Percentiles rank a stretch among this genome's conserved stretches.
Conservation (phyloP, 2,329 filamentous ascomycete species). For the Phyllosticta ampelicida region DNA sequence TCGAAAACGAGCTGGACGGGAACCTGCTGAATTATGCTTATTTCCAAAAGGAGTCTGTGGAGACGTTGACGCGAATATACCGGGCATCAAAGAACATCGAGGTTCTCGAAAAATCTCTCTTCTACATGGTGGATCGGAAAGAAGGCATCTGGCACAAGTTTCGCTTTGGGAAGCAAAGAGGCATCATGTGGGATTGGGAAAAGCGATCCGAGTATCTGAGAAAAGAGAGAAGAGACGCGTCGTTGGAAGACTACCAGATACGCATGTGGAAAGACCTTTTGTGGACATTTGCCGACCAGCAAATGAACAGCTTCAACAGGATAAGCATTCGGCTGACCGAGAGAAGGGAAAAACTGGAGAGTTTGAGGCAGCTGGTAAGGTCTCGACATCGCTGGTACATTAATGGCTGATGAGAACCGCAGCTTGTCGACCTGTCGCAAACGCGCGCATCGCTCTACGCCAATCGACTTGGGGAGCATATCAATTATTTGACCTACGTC, state of each 20-base stretch:
- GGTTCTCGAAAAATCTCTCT: not conserved
- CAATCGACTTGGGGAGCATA: slow-evolving; percentile 1
- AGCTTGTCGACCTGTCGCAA: slow-evolving; percentile 2
- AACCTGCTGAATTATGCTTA: not conserved
- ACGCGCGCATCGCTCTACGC: slow-evolving; percentile 4
- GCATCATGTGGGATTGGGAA: not conserved
- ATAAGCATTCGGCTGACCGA: not conserved
- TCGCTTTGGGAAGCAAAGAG: not conserved
- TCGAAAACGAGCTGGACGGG: not conserved
- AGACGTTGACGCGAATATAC: not conserved
- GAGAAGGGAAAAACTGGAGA: not conserved
- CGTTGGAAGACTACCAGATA: not conserved
- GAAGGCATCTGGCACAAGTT: not conserved
- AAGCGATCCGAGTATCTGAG: not conserved
- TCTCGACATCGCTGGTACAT: not conserved
- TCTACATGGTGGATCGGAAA: not conserved
- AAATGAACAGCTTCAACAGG: not conserved
- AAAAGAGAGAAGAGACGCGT: not conserved
- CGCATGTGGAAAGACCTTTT: not conserved
- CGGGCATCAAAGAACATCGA: not conserved
- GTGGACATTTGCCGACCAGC: not conserved
- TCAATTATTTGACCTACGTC: slow-evolving; percentile 6
- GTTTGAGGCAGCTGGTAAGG: not conserved
- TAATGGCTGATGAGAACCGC: not conserved
- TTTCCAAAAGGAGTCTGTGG: not conserved